Base-by-base conservation (phyloP, 768 basidiomycete species). In the Termitomyces sp. region DNA sequence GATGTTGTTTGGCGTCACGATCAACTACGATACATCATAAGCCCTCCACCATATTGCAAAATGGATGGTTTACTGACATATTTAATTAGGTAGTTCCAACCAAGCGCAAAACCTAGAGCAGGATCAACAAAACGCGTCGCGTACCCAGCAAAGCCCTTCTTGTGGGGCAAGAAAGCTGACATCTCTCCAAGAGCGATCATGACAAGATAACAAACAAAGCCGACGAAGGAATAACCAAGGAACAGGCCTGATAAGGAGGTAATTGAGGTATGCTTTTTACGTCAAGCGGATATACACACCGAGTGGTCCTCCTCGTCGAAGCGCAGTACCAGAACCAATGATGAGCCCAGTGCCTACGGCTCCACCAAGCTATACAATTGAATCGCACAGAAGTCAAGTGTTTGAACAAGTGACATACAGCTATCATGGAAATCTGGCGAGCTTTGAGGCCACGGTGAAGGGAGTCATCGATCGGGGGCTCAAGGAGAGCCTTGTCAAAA, bases 61-160 rank as follows among this genome's bases (percentile, higher is more conserved):
- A 43, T 24, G 5, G 59, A 18, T 34, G 52, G 48, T 4, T 26
- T 14, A 67, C 78, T 61, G 48, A 79, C 79, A 62, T 80, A 81
- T 78, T 84, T 84, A 58, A 80, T 66, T 43, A 86, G 71, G 65
- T 87, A 85, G 67, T 86, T 86, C 75, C 79, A 86, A 48, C 85
- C 86, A 18, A 87, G 69, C 16, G 83, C 85, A 67, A 88, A 88
- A 39, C 84, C 86, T 45, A 87, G 76, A 22, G 86, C 85, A 51
- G 86, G 86, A 67, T 88, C 86, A 22, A 83, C 81, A 63, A 85
- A 86, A 48, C 86, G 81, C 2, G 84, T 81, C 0, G 85, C 84
- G 64, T 86, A 85, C 2, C 84, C 84, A 53, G 79, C 71, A 56
- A 80, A 81, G 3, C 82, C 85, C 60, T 83, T 83, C 69, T 86